These are phyloP conservation scores for Penicillium subrubescens DNA, from an alignment of 495 filamentous ascomycete genomes.

Conservation along the genomic window DNA sequence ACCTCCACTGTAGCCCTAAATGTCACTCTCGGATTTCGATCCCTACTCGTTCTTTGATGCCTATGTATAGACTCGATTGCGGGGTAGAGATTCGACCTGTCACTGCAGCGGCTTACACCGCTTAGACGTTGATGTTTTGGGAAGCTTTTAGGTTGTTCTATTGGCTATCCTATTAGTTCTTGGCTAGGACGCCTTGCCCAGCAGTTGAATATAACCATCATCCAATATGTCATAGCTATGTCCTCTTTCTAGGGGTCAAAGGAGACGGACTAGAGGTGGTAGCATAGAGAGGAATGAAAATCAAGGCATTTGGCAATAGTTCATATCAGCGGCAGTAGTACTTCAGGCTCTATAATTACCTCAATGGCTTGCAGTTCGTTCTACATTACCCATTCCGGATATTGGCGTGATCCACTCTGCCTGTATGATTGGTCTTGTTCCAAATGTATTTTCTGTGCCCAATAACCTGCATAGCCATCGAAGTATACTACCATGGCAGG, in stretches of 20 bases:
- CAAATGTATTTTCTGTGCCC: not conserved
- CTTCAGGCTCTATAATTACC: not conserved
- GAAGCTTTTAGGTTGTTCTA: not conserved
- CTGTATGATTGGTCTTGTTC: constrained; percentile 15
- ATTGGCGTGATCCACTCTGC: not conserved
- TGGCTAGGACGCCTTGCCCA: not conserved
- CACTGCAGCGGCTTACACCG: constrained; percentile 11
- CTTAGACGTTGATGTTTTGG: not conserved
- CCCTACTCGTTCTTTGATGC: not conserved
- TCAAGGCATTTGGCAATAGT: not conserved
- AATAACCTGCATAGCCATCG: not conserved
- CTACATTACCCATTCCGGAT: not conserved
- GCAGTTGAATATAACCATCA: not conserved
- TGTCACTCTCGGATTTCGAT: not conserved
- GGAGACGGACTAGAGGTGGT: not conserved
- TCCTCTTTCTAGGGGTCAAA: not conserved
- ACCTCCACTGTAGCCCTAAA: constrained; percentile 4
- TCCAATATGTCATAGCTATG: not conserved
- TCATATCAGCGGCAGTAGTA: not conserved
- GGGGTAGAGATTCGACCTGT: constrained; percentile 12
- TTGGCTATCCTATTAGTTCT: not conserved
- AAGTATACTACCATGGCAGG: not conserved
- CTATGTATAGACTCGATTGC: constrained; percentile 12
- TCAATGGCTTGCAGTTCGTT: constrained; percentile 8
- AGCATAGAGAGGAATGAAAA: too few species aligned